phyloP scores from a whole-genome alignment of 345 rosid genomes.

The Murraya koenigii region DNA sequence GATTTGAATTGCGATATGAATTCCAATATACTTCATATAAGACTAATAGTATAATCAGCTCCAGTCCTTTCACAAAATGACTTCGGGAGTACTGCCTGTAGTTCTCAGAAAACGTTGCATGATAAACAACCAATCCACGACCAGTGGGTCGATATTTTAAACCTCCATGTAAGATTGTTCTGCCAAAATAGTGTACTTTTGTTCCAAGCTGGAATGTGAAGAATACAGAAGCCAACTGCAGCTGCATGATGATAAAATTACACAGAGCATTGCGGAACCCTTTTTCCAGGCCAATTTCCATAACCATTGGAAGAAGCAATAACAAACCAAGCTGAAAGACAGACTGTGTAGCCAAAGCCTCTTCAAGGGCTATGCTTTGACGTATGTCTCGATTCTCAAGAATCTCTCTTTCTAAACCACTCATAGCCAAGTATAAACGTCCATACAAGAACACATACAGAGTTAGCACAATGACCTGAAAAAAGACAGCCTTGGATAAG shows the following conservation, averaged over 20 bases:
- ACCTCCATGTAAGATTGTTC: slow-evolving; percentile 88
- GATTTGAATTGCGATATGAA: slow-evolving; percentile 71
- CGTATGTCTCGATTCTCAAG: slow-evolving; percentile 51
- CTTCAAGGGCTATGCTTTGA: slow-evolving; percentile 74
- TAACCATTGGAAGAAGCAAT: slow-evolving; percentile 87
- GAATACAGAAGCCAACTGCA: slow-evolving; percentile 93
- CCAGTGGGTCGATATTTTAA: slow-evolving; percentile 84
- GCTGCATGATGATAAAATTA: slow-evolving; percentile 90
- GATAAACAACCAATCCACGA: slow-evolving; percentile 87
- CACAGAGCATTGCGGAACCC: slow-evolving; percentile 85
- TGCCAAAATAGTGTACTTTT: slow-evolving; percentile 85
- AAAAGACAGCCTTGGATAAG: slow-evolving; percentile 2
- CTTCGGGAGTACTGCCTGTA: slow-evolving; percentile 88
- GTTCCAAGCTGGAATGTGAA: slow-evolving; percentile 99
- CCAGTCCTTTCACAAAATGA: slow-evolving; percentile 90
- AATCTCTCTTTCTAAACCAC: slow-evolving; percentile 79
- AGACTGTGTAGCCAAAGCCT: slow-evolving; percentile 85
- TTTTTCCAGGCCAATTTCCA: slow-evolving; percentile 96
- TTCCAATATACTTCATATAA: slow-evolving; percentile 63
- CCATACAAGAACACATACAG: slow-evolving; percentile 93
- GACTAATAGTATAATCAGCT: slow-evolving; percentile 62
- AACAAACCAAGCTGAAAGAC: slow-evolving; percentile 82
- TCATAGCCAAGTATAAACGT: slow-evolving; percentile 83
- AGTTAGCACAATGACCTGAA: slow-evolving; percentile 78
- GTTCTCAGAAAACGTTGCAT: slow-evolving; percentile 85